Base-by-base conservation (phyloP, 768 basidiomycete species). In the Trametes elegans region DNA sequence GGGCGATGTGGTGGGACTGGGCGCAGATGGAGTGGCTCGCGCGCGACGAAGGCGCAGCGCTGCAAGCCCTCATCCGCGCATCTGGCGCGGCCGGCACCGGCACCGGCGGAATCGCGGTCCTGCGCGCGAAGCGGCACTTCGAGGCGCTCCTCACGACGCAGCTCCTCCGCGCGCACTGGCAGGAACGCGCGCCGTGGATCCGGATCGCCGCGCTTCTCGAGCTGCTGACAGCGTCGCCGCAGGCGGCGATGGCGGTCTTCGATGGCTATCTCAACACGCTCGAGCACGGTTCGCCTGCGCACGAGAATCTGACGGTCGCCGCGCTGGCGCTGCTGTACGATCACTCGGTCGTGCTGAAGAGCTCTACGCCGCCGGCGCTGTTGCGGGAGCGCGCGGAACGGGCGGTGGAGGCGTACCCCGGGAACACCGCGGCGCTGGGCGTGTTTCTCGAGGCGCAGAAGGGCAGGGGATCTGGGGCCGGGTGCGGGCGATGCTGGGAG, bases 21-120 rank as follows among this genome's bases (percentile, higher is more conserved):
- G 87, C 85, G 1, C 85, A 93, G 62, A 79, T 90, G 78, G 90
- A 91, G 68, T 93, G 90, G 90, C 66, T 90, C 10, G 67, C 73
- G 13, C 79, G 82, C 1, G 62, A 76, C 28, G 64, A 72, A 18
- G 77, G 81, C 28, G 73, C 77, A 29, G 78, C 85, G 13, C 66
- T 82, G 32, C 71, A 76, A 31, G 74, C 87, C 28, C 74, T 85
- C 38, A 66, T 85, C 40, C 78, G 74, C 19, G 77, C 84, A 9
- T 80, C 76, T 11, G 79, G 76, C 3, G 70, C 84, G 29, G 75
- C 82, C 46, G 81, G 80, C 11, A 66, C 74, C 0, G 75, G 75
- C 11, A 66, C 74, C 0, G 75, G 75, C 11, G 79, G 83, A 3
- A 71, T 86, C 55, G 75, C 75, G 29, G 62, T 86, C 44, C 71